A percentile compares a stretch with the other conserved stretches of the same genome.
phyloP scores from a whole-genome alignment of 1,284 basidiomycete genomes.

The Sanguinoderma infundibulare region DNA sequence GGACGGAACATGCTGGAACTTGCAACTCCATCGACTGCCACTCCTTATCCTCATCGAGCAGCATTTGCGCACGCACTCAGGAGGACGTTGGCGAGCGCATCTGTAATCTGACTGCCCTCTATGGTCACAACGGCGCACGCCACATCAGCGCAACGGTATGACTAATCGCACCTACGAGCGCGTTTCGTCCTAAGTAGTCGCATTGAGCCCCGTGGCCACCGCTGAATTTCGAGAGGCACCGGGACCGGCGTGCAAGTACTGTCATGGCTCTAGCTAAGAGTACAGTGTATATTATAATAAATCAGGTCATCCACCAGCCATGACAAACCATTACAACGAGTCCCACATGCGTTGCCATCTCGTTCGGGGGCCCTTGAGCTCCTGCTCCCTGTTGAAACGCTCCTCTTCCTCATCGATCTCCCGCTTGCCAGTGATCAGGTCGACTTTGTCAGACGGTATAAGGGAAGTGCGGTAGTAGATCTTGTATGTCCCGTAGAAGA shows the following conservation, averaged over 20 bases:
- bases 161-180: slow-evolving; percentile 10
- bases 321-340: slow-evolving; percentile 38
- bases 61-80: background rate
- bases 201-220: background rate
- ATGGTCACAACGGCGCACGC: slow-evolving; percentile 29
- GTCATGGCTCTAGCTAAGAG: background rate
- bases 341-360: slow-evolving; percentile 46
- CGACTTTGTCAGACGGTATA: slow-evolving; percentile 59
- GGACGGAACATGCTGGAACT: slow-evolving; percentile 23
- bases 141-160: slow-evolving; percentile 7
- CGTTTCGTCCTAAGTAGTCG: background rate
- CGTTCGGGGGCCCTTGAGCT: slow-evolving; percentile 44
- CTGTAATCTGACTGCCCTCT: slow-evolving; percentile 26
- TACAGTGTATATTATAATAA: slow-evolving; percentile 9
- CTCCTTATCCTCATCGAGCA: background rate
- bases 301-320: background rate
- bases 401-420: slow-evolving; percentile 72
- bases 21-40: background rate
- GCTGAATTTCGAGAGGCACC: background rate
- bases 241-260: background rate
- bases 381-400: slow-evolving; percentile 46
- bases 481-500: slow-evolving; percentile 66
- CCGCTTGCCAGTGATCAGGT: slow-evolving; percentile 64
- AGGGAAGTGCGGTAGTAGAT: slow-evolving; percentile 53
- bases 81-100: slow-evolving; percentile 2